Percentiles rank a stretch among this genome's conserved stretches.
These are phyloP conservation scores for Ciborinia camelliae DNA, from an alignment of 2,329 filamentous ascomycete species.

Conservation along the genomic window DNA sequence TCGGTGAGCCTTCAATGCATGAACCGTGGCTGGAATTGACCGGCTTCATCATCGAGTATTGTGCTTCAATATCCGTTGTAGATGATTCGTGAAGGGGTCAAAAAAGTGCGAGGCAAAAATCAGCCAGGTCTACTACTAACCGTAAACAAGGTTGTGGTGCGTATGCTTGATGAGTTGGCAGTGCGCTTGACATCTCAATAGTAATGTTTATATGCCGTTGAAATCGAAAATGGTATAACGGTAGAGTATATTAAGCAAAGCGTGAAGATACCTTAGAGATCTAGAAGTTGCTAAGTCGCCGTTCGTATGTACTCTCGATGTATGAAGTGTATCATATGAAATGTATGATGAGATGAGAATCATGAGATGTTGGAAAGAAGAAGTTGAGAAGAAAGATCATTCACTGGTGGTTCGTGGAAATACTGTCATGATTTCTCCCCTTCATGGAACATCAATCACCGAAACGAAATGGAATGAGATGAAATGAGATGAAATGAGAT, in stretches of 20 bases:
- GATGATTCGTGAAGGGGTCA: constrained; percentile 23
- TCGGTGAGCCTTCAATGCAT: constrained; percentile 39
- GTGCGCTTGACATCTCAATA: constrained; percentile 40
- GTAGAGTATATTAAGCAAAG: constrained; percentile 36
- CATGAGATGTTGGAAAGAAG: neutral
- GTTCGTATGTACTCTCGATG: neutral
- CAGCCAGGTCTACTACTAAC: constrained; percentile 32
- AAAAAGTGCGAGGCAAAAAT: constrained; percentile 32
- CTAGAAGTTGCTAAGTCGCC: constrained; percentile 13
- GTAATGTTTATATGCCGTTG: constrained; percentile 48
- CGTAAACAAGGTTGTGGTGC: constrained; percentile 41
- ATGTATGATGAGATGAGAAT: neutral
- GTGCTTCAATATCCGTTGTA: constrained; percentile 22
- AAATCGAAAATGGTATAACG: constrained; percentile 40
- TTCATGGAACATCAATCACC: neutral
- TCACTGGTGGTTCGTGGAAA: constrained; percentile 8
- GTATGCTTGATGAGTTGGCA: constrained; percentile 47
- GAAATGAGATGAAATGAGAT: too few relatives aligned
- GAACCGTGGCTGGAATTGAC: constrained; percentile 35
- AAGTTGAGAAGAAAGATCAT: neutral
- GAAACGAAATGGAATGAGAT: too few relatives aligned
- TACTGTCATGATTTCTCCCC: neutral
- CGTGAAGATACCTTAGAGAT: constrained; percentile 24
- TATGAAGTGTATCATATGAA: neutral
- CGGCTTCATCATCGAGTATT: constrained; percentile 27